Percentiles rank a stretch among this genome's conserved stretches.
Evolutionary conservation across 129 eudicot species (phyloP).

Genomic region (Cynara cardunculus): DNA sequence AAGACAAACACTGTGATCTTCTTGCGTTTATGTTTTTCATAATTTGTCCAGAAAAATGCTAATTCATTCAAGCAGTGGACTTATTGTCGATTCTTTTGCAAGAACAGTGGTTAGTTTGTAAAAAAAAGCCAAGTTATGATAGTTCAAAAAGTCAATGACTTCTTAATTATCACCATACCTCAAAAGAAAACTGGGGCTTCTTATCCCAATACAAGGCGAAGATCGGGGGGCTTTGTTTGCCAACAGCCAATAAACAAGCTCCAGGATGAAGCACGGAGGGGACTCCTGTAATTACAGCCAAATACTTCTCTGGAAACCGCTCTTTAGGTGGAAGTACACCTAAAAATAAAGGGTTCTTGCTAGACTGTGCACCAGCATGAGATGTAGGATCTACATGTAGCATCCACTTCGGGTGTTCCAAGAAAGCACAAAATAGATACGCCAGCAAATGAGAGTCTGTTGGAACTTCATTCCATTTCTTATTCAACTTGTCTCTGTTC

Average conservation of each 20-base stretch:
- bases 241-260: conserved; percentile 72
- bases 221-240: conserved; percentile 78
- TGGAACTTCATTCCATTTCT: conserved; percentile 93
- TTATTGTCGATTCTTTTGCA: neutral
- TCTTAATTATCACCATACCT: conserved; percentile 45
- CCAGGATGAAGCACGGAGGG: conserved; percentile 94
- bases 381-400: conserved; percentile 85
- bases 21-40: neutral
- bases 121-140: neutral
- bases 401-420: conserved; percentile 97
- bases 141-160: neutral
- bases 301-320: conserved; percentile 84
- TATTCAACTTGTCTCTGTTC: conserved; percentile 56
- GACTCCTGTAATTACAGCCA: conserved; percentile 69
- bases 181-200: conserved; percentile 82
- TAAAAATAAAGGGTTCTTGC: conserved; percentile 89
- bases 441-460: conserved; percentile 82
- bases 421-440: conserved; percentile 83
- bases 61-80: neutral
- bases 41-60: neutral
- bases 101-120: conserved; percentile 1
- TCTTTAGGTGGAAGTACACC: conserved; percentile 92
- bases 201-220: conserved; percentile 92
- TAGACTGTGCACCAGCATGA: conserved; percentile 77
- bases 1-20: neutral